A percentile compares a stretch with the other conserved stretches of the same genome.
Conservation (phyloP, 148 eudicot species). For the Vaccinium macrocarpon region DNA sequence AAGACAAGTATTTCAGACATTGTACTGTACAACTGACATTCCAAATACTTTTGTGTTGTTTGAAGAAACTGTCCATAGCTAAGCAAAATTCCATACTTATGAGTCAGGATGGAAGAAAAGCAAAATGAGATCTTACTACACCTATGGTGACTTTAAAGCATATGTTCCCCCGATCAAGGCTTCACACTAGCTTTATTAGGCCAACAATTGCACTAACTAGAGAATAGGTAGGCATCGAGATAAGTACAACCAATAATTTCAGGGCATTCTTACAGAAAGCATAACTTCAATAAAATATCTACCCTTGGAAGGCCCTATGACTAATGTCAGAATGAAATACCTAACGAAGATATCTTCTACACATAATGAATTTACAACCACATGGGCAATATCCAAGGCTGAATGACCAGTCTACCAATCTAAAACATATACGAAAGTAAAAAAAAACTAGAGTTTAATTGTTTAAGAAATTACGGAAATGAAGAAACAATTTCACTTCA, state of each 20-base stretch:
- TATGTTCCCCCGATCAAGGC: too few relatives aligned
- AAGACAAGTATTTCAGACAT: not conserved
- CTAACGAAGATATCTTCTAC: not conserved
- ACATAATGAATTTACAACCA: not conserved
- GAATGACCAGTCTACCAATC: too few relatives aligned
- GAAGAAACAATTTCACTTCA: not conserved
- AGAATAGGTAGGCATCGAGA: not conserved
- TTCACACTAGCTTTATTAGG: too few relatives aligned
- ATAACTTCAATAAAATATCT: not conserved
- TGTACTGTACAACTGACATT: not conserved
- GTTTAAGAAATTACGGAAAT: not conserved
- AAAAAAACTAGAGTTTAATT: not conserved
- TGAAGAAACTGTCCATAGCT: not conserved
- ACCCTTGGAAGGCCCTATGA: not conserved
- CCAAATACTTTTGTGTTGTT: not conserved
- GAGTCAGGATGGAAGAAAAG: not conserved
- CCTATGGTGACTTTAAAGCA: not conserved
- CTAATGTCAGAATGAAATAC: not conserved
- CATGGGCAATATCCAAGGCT: not conserved
- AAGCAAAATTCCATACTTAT: not conserved
- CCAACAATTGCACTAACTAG: too few relatives aligned
- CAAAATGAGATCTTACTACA: not conserved
- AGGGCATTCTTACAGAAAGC: not conserved
- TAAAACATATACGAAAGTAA: not conserved
- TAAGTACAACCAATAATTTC: not conserved